Evolutionary conservation across 805 yeast species (phyloP).

Genomic region (Pichia paraexigua): DNA sequence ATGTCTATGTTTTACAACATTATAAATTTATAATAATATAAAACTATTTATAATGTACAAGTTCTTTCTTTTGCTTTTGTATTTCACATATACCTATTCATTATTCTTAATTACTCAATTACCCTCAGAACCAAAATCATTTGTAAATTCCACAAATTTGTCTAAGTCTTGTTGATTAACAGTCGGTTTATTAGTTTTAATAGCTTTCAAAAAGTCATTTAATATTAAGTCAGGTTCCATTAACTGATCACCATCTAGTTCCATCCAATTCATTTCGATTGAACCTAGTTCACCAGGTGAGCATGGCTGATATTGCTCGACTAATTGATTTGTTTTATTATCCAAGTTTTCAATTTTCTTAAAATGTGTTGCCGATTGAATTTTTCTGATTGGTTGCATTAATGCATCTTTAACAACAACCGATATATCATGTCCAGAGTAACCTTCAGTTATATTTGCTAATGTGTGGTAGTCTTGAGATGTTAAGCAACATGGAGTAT

Average conservation of each 20-base stretch:
- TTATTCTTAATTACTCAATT: constrained; percentile 46
- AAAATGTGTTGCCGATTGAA: constrained; percentile 95
- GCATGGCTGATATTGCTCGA: constrained; percentile 70
- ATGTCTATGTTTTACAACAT: not conserved
- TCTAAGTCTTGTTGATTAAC: constrained; percentile 78
- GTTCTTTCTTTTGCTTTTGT: not conserved
- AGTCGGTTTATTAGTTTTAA: constrained; percentile 88
- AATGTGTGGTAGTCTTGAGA: constrained; percentile 66
- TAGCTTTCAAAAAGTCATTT: constrained; percentile 89
- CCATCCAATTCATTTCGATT: constrained; percentile 87
- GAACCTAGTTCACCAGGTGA: constrained; percentile 95
- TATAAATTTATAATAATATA: not conserved
- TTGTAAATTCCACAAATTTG: constrained; percentile 81
- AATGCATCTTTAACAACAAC: constrained; percentile 95
- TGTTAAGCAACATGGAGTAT: constrained; percentile 73
- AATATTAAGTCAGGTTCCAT: constrained; percentile 84
- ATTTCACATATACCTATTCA: not conserved
- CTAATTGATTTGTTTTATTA: constrained; percentile 27
- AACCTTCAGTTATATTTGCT: constrained; percentile 94
- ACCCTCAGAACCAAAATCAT: constrained; percentile 97
- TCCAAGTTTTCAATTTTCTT: constrained; percentile 45
- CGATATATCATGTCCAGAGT: constrained; percentile 95
- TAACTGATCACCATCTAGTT: constrained; percentile 79
- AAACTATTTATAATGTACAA: not conserved
- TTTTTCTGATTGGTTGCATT: constrained; percentile 95